Percentiles rank a stretch among this genome's conserved stretches.
Evolutionary conservation across 176 grass and related monocot species (phyloP).

Genomic region (Oryza longistaminata): DNA sequence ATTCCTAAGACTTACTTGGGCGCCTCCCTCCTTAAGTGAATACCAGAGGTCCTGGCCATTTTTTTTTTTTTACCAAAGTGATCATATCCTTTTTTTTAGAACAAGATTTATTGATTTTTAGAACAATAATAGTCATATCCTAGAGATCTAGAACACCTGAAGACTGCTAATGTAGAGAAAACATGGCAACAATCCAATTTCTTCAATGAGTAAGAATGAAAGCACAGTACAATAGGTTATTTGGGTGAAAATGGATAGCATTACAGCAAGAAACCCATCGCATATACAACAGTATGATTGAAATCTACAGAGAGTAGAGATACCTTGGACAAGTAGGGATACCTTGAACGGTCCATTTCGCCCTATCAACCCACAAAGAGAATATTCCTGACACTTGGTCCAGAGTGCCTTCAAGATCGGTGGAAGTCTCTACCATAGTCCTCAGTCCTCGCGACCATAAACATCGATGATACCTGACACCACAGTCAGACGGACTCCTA

Average conservation of each 20-base stretch:
- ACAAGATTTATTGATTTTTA: no score
- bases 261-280: neutral
- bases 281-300: neutral
- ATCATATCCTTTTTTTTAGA: neutral
- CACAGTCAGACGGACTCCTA: neutral
- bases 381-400: constrained; percentile 29
- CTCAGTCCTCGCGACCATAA: constrained; percentile 34
- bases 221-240: neutral
- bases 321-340: neutral
- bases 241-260: neutral
- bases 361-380: constrained; percentile 10
- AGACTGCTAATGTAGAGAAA: neutral
- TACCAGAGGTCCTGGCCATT: neutral
- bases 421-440: neutral
- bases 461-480: constrained; percentile 17
- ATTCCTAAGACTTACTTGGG: neutral
- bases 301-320: constrained; percentile 8
- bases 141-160: neutral
- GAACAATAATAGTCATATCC: neutral
- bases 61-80: neutral
- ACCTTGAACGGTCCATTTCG: constrained; percentile 9
- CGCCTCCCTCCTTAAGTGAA: neutral
- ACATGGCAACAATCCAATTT: neutral
- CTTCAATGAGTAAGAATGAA: neutral
- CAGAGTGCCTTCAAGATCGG: neutral